Evolutionary conservation across 108 stramenopile species (phyloP).

Genomic region (Cyclostephanos tholiformis): DNA sequence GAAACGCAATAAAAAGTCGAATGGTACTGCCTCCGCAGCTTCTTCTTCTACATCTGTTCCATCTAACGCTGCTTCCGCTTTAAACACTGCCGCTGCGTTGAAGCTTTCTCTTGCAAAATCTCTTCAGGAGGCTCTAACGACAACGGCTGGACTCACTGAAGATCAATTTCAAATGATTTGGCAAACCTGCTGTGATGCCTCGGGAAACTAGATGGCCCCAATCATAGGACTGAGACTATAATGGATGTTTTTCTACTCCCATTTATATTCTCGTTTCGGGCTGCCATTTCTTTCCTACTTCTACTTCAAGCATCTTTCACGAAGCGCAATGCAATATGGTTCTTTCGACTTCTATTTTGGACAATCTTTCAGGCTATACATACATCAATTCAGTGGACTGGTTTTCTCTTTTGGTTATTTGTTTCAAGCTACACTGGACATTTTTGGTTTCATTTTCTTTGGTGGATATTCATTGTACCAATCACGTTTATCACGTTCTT

Average conservation of each 20-base stretch:
- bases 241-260: no score
- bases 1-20: not conserved
- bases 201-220: not conserved
- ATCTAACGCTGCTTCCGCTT: no score
- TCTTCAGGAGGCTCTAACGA: not conserved
- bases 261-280: no score
- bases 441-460: not conserved
- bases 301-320: not conserved
- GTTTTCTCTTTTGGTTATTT: not conserved
- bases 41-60: not conserved
- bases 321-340: not conserved
- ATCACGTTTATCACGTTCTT: not conserved
- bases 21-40: not conserved
- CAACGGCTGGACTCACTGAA: not conserved
- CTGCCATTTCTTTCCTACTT: no score
- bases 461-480: not conserved
- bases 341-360: not conserved
- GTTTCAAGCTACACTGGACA: not conserved
- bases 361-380: not conserved
- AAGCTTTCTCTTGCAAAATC: not conserved
- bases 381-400: not conserved
- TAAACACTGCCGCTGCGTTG: no score
- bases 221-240: no score
- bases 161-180: slow-evolving; percentile 3
- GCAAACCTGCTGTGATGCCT: not conserved